Base-by-base conservation (phyloP, 768 basidiomycete species). In the Amanita rimosa region DNA sequence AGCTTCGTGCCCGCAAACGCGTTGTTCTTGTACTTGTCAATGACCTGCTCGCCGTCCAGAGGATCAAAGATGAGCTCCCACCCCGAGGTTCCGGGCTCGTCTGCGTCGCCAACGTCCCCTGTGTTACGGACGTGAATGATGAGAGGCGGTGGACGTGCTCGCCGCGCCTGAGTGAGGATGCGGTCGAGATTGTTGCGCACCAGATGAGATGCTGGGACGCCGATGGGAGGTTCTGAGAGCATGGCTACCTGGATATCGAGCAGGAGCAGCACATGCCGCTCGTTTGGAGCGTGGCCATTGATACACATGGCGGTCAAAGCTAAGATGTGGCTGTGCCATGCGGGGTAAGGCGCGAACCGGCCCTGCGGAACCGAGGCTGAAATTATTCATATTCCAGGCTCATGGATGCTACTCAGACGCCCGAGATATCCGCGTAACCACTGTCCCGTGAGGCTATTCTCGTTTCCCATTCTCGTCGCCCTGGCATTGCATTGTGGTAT, bases 1-100 rank as follows among this genome's bases (percentile, higher is more conserved):
- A 86, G 67, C 9, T 46, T 52, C 16, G 82, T 85, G 9, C 78
- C 78, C 0, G 73, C 68, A 54, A 85, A 86, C 22, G 82, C 80
- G 54, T 85, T 83, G 65, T 79, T 83, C 65, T 81, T 81, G 43
- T 66, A 64, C 65, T 84, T 85, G 64, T 85, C 81, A 40, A 85
- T 54, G 45, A 83, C 66, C 44, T 64, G 59, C 59, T 85, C 83
- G 56, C 67, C 56, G 0, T 70, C 61, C 6, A 69, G 68, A 0
- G 79, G 75, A 14, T 66, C 55, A 62, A 78, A 75, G 48, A 72
- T 70, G 55, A 85, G 76, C 54, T 75, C 62, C 83, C 83, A 85
- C 3, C 81, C 81, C 0, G 69, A 59, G 0, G 75, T 64, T 52
- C 67, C 53, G 0, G 71, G 74, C 57, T 79, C 78, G 63, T 85